A percentile compares a stretch with the other conserved stretches of the same genome.
phyloP scores from a whole-genome alignment of 805 yeast genomes.

The Yamadazyma laniorum region DNA sequence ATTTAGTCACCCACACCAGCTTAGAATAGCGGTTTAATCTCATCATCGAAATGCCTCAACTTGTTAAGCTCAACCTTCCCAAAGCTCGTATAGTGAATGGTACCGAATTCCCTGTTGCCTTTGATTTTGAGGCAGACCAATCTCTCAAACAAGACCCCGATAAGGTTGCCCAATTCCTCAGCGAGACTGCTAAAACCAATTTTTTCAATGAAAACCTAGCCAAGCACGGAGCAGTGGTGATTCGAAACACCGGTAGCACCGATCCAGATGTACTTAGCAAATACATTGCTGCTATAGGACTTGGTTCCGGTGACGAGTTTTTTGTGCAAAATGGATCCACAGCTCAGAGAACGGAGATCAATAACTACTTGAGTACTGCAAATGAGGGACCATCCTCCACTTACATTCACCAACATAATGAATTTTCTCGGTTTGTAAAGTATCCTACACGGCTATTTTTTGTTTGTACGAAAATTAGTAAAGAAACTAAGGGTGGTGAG shows the following conservation, averaged over 20 bases:
- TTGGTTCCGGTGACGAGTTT: constrained; percentile 16
- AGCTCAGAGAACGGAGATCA: constrained; percentile 23
- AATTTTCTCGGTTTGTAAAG: constrained; percentile 27
- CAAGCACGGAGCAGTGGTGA: constrained; percentile 28
- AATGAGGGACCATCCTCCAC: constrained; percentile 27
- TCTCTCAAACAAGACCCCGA: background rate
- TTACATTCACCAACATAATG: constrained; percentile 29
- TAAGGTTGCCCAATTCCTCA: constrained; percentile 10
- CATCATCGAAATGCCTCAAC: background rate
- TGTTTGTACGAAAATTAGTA: constrained; percentile 7
- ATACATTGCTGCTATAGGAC: constrained; percentile 16
- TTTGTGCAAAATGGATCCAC: constrained; percentile 30
- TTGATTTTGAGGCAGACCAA: constrained; percentile 1
- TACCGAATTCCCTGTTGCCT: constrained; percentile 12
- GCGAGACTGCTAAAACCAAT: constrained; percentile 17
- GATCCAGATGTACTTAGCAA: constrained; percentile 15
- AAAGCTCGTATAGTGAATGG: constrained; percentile 5
- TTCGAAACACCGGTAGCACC: constrained; percentile 21
- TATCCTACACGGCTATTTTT: constrained; percentile 20
- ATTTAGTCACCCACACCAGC: no score
- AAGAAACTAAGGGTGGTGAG: constrained; percentile 24
- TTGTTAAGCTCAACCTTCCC: constrained; percentile 3
- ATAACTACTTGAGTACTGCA: constrained; percentile 26
- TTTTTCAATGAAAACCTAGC: constrained; percentile 20
- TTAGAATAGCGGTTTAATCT: no score